Base-by-base conservation (phyloP, 2,329 filamentous ascomycete species). In the Xylaria sp. region DNA sequence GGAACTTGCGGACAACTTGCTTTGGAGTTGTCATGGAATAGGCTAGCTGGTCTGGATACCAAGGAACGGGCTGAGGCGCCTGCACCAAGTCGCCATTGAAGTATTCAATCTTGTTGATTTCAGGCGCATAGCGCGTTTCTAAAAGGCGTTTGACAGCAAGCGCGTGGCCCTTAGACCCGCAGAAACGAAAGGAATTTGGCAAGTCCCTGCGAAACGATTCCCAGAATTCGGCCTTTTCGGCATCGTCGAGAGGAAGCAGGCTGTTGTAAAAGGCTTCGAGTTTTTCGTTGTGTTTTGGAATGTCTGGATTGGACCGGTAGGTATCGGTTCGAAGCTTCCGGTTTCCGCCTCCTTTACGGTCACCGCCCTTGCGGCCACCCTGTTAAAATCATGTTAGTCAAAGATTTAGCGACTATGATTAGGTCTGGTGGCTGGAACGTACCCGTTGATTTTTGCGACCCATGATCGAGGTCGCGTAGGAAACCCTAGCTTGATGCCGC, bases 1-100 rank as follows among this genome's bases (percentile, higher is more conserved):
- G 88, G 77, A 96, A 97, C 75, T 94, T 94, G 72, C 95, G 90
- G 66, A 99, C 87, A 68, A 98, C 90, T 74, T 96, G 94, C 84
- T 98, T 99, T 66, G 95, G 92, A 5, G 94, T 98, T 47, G 94
- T 97, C 93, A 98, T 98, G 78, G 89, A 93, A 91, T 96, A 99
- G 52, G 95, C 95, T 64, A 99, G 88, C 73, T 92, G 87, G 74
- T 98, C 93, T 43, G 95, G 95, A 76, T 97, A 99, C 92, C 94
- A 98, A 33, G 88, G 82, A 60, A 99, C 90, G 0, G 92, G 86
- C 74, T 87, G 84, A 9, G 95, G 95, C 12, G 95, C 88, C 65
- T 94, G 88, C 69, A 98, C 94, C 14, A 85, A 84, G 71, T 89
- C 84, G 72, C 91, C 94, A 78, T 99, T 92, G 74, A 89, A 87